Evolutionary conservation across 768 basidiomycete genomes (phyloP).

Genomic region (Zangia roseola): DNA sequence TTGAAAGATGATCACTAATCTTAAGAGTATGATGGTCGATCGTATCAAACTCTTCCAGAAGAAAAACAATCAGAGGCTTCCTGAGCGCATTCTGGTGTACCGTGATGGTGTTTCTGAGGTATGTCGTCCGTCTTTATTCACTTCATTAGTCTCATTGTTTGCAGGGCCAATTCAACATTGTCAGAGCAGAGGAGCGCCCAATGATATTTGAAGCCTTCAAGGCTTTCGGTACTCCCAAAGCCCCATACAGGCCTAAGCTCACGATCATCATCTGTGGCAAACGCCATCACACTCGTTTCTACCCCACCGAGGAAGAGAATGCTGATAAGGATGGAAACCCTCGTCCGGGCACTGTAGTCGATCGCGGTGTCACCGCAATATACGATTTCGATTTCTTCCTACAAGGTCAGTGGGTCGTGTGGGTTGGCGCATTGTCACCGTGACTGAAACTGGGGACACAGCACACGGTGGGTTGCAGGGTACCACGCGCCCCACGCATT

Average conservation of each 20-base stretch:
- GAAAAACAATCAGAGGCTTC: constrained; percentile 37
- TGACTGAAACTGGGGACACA: constrained; percentile 7
- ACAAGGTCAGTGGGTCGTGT: constrained; percentile 35
- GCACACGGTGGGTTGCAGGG: constrained; percentile 47
- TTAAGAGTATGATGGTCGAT: constrained; percentile 48
- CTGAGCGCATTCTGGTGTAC: constrained; percentile 50
- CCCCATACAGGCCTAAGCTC: constrained; percentile 44
- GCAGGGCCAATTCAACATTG: constrained; percentile 49
- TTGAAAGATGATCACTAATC: constrained; percentile 47
- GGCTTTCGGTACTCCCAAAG: constrained; percentile 36
- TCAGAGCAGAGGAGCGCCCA: constrained; percentile 44
- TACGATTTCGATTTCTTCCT: constrained; percentile 58
- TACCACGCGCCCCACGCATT: constrained; percentile 53
- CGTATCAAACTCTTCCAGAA: constrained; percentile 41
- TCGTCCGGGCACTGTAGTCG: constrained; percentile 52
- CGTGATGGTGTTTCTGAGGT: constrained; percentile 83
- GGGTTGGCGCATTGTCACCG: neutral
- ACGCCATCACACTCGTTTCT: constrained; percentile 59
- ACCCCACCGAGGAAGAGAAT: constrained; percentile 42
- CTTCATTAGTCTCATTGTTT: constrained; percentile 11
- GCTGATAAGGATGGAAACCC: constrained; percentile 51
- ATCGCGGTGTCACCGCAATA: constrained; percentile 51
- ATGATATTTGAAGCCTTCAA: constrained; percentile 42
- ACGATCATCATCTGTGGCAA: constrained; percentile 58
- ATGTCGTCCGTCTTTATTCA: constrained; percentile 2